Evolutionary conservation across 139 green algal species (phyloP), one percentile per base, ranked within the genome.

Genomic region (Chlamydomonas applanata): DNA sequence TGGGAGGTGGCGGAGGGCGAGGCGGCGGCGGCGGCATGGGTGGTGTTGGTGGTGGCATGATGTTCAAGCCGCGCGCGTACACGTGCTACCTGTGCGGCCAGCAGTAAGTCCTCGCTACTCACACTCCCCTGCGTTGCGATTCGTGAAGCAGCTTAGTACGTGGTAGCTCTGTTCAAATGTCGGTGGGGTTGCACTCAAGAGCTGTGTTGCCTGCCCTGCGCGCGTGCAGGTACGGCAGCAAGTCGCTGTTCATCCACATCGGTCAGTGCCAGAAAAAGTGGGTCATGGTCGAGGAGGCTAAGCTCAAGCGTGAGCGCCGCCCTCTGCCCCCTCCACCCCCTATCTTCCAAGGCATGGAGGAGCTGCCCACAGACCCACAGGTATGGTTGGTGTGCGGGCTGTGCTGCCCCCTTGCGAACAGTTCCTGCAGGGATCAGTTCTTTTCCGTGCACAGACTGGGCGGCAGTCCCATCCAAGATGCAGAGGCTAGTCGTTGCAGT

Each of bases 191-290:
- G n/a, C n/a, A n/a, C n/a, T n/a, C n/a, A n/a, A n/a, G n/a, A n/a
- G n/a, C n/a, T n/a, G n/a, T n/a, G n/a, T n/a, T n/a, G n/a, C n/a
- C n/a, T n/a, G n/a, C n/a, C n/a, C n/a, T n/a, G n/a, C n/a, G n/a
- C n/a, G n/a, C n/a, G n/a, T n/a, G n/a, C 24, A 29, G 24, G n/a
- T 75, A 63, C 49, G 75, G 73, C 72, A 77, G 65, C 53, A 36
- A 69, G 24, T 71, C 56, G 49, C 74, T 88, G 33, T 33, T 76
- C 32, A 72, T 82, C 56, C 82, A 88, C 69, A 83, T 88, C 56
- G 72, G 65, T 14, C 73, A 83, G 63, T 88, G 82, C 69, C 72
- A 83, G 75, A 80, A 82, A 67, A 85, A 82, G 73, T 84, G 79
- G 79, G 29, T 80, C 17, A 78, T 72, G 68, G 73, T 77, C 32